phyloP scores from a whole-genome alignment of 31 red algal species.

The Asparagopsis taxiformis region DNA sequence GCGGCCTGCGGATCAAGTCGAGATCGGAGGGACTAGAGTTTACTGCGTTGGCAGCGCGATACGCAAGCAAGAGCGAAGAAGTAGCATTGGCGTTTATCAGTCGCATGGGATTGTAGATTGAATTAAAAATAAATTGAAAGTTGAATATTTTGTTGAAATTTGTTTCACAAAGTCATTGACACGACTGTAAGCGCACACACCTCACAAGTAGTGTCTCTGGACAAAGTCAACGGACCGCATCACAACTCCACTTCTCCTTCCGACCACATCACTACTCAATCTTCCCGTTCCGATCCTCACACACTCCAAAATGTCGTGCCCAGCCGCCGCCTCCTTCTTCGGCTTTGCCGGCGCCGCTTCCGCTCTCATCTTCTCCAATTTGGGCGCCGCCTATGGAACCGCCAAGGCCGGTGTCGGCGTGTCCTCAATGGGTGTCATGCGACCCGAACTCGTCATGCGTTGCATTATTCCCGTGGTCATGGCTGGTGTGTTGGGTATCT shows the following conservation, averaged over 20 bases:
- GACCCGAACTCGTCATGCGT: slow-evolving; percentile 96
- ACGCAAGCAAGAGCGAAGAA: not conserved
- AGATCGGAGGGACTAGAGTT: slow-evolving; percentile 6
- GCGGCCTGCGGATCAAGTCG: not conserved
- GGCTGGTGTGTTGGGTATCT: slow-evolving; percentile 96
- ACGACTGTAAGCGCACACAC: no score
- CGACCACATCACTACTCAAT: no score
- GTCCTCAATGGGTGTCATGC: slow-evolving; percentile 94
- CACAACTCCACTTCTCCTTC: no score
- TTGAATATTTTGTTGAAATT: no score
- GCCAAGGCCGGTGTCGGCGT: slow-evolving; percentile 96
- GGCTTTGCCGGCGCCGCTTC: slow-evolving; percentile 91
- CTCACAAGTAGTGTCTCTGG: no score
- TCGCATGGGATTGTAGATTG: slow-evolving; percentile 2
- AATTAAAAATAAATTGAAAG: no score
- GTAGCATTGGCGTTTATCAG: not conserved
- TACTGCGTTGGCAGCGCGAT: slow-evolving; percentile 6
- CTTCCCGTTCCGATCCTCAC: no score
- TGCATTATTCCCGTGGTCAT: slow-evolving; percentile 97
- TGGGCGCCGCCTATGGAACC: slow-evolving; percentile 97
- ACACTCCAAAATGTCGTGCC: slow-evolving; percentile 59
- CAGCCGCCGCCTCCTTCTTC: slow-evolving; percentile 92
- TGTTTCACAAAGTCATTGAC: no score
- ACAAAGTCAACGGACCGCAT: no score
- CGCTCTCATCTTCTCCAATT: slow-evolving; percentile 94